Base-by-base conservation (phyloP, 495 filamentous ascomycete genomes). In the Penicillium roqueforti region DNA sequence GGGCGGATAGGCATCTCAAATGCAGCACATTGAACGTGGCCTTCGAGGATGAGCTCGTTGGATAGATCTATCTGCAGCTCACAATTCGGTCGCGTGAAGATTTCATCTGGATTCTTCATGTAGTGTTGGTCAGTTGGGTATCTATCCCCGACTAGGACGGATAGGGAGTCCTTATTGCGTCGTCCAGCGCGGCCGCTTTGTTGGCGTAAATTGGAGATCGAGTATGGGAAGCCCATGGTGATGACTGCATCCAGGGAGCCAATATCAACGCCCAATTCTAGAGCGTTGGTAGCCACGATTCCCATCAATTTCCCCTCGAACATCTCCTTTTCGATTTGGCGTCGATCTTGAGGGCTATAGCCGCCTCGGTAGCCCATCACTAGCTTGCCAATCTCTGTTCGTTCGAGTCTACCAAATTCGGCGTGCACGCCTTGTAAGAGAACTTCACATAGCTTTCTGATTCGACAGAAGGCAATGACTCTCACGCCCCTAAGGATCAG, bases 331-430 rank as follows among this genome's bases (percentile, higher is more conserved):
- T 99, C 93, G 43, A 99, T 97, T 43, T 77, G 75, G 20, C 95
- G 82, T 36, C 93, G 81, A 65, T 99, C 93, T 73, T 97, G 92
- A 11, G 93, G 85, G 10, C 91, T 96, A 66, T 99, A 99, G 1
- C 93, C 93, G 14, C 93, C 95, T 54, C 93, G 81, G 67, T 99
- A 99, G 0, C 91, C 90, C 91, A 96, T 97, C 1, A 97, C 87
- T 46, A 91, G 78, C 7, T 79, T 79, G 56, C 83, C 85, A 38
- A 88, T 82, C 63, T 95, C 92, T 8, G 78, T 63, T 50, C 89
- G 76, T 53, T 88, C 88, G 6, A 96, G 76, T 13, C 68, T 74
- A 19, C 82, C 76, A 22, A 96, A 80, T 65, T 97, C 91, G 51
- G 74, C 80, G 60, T 87, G 87, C 25, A 96, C 84, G 1, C 91